A percentile compares a stretch with the other conserved stretches of the same genome.
phyloP scores from a whole-genome alignment of 2,329 filamentous ascomycete species.

The Trichoderma breve region DNA sequence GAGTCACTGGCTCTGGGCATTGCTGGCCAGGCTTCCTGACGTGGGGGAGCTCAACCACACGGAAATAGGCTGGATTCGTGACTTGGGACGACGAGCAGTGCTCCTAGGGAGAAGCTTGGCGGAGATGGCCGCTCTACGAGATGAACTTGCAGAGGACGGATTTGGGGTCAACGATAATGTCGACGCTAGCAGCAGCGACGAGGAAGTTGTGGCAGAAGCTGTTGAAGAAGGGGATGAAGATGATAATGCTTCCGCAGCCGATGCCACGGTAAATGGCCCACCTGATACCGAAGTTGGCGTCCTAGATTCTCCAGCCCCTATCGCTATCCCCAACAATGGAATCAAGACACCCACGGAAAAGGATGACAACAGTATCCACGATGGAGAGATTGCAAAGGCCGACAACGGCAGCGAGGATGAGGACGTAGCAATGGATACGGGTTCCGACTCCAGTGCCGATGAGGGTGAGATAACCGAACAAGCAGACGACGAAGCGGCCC shows the following conservation, averaged over 20 bases:
- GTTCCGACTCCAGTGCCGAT: constrained; percentile 34
- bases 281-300: not conserved
- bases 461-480: constrained; percentile 36
- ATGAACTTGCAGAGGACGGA: constrained; percentile 41
- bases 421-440: constrained; percentile 45
- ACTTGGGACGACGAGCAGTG: constrained; percentile 75
- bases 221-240: constrained; percentile 32
- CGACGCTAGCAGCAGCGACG: constrained; percentile 43
- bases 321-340: not conserved
- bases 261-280: not conserved
- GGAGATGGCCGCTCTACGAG: constrained; percentile 50
- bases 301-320: not conserved
- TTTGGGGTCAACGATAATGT: constrained; percentile 46
- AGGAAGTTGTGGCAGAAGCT: constrained; percentile 37
- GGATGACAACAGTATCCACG: constrained; percentile 16
- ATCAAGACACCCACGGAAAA: not conserved
- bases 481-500: constrained; percentile 36
- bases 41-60: constrained; percentile 71
- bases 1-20: constrained; percentile 81
- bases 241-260: not conserved
- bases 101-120: constrained; percentile 54
- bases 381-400: constrained; percentile 23
- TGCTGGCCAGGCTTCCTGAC: constrained; percentile 73
- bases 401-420: constrained; percentile 22
- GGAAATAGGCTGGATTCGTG: constrained; percentile 73